Conservation (phyloP, 805 yeast species). For the Kuraishia floccosa region DNA sequence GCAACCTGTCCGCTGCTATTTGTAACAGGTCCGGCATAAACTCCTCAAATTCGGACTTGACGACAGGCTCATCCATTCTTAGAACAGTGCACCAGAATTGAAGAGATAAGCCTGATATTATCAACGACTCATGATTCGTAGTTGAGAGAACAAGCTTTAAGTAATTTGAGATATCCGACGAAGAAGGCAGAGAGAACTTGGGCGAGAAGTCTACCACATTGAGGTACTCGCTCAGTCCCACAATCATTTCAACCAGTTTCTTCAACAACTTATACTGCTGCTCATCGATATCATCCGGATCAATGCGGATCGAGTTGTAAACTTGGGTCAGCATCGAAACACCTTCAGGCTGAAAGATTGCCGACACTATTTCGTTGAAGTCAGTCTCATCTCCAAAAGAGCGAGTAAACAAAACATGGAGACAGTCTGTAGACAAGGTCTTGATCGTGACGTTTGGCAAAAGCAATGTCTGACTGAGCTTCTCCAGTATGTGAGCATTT, state of each 20-base stretch:
- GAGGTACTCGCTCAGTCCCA: constrained; percentile 72
- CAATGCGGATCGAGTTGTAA: constrained; percentile 46
- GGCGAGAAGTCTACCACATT: constrained; percentile 30
- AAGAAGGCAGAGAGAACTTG: constrained; percentile 28
- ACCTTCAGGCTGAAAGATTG: constrained; percentile 68
- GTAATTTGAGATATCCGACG: constrained; percentile 56
- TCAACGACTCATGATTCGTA: constrained; percentile 72
- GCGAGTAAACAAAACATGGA: constrained; percentile 81
- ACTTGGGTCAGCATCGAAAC: constrained; percentile 55
- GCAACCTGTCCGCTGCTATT: constrained; percentile 64
- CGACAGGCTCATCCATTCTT: constrained; percentile 65
- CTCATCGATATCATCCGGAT: constrained; percentile 61
- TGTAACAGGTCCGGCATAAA: constrained; percentile 62
- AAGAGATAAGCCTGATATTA: constrained; percentile 82
- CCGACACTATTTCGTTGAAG: constrained; percentile 67
- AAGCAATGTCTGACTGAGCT: constrained; percentile 48
- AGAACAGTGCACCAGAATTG: constrained; percentile 92
- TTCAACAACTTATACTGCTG: constrained; percentile 70
- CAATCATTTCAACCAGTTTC: constrained; percentile 89
- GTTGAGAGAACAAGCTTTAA: constrained; percentile 68
- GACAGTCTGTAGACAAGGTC: constrained; percentile 80
- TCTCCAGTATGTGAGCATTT: constrained; percentile 50
- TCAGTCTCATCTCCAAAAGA: constrained; percentile 56
- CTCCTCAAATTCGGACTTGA: constrained; percentile 39
- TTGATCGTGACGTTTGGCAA: constrained; percentile 54